These are phyloP conservation scores for Elymus sibiricus DNA, from an alignment of 176 grass and related monocot genomes.

Conservation along the genomic window DNA sequence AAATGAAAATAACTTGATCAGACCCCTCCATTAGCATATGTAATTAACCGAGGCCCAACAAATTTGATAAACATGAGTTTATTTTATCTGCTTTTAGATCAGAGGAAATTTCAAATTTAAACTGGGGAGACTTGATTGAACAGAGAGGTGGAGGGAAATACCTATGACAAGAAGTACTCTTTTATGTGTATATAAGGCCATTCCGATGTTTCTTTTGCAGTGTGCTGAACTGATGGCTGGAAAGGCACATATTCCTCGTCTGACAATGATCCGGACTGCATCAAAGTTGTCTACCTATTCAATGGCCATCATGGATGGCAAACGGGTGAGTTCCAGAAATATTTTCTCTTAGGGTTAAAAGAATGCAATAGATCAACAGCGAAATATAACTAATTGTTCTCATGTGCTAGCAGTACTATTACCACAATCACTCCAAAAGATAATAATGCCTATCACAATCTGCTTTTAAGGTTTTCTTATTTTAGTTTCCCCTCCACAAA, in stretches of 20 bases:
- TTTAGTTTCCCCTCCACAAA: background rate
- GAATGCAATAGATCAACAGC: background rate
- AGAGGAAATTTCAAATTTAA: constrained; percentile 17
- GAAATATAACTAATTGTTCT: background rate
- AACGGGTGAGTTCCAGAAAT: constrained; percentile 51
- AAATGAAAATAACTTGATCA: background rate
- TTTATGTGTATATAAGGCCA: constrained; percentile 23
- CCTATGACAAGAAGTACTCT: background rate
- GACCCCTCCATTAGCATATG: background rate
- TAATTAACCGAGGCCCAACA: background rate
- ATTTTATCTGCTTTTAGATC: background rate
- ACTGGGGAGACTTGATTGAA: constrained; percentile 1
- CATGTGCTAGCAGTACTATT: background rate
- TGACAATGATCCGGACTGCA: constrained; percentile 46
- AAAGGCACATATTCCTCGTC: constrained; percentile 75
- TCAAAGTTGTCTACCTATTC: constrained; percentile 78
- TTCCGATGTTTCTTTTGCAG: constrained; percentile 42
- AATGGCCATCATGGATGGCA: constrained; percentile 74
- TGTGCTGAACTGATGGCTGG: constrained; percentile 56
- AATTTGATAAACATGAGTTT: background rate
- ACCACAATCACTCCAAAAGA: background rate
- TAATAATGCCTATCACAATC: background rate
- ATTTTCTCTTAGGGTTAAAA: constrained; percentile 8
- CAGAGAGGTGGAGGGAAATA: background rate
- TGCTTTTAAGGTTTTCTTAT: background rate